Conservation (phyloP, 805 yeast species). For the Wickerhamomyces xylosicus region DNA sequence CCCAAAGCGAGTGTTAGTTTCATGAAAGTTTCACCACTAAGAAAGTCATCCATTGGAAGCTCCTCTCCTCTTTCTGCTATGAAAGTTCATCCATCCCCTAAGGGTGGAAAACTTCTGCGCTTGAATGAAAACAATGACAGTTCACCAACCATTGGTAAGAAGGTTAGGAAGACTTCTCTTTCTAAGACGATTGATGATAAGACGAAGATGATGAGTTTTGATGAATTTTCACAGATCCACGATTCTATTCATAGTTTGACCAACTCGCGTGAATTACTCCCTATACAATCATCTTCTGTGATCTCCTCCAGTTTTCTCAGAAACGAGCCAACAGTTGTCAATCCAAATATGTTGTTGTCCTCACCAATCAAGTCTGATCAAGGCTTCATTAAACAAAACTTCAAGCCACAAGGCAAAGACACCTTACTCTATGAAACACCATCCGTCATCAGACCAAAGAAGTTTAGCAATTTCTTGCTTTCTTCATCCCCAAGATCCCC, state of each 20-base stretch:
- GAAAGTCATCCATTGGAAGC: neutral
- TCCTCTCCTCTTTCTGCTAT: slow-evolving; percentile 11
- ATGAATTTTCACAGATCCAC: neutral
- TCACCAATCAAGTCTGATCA: slow-evolving; percentile 16
- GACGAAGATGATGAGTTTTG: too few relatives aligned
- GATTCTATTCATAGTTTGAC: too few relatives aligned
- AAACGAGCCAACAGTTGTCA: slow-evolving; percentile 8
- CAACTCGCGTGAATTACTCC: neutral
- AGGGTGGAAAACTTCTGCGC: slow-evolving; percentile 16
- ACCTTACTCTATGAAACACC: neutral
- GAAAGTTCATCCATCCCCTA: slow-evolving; percentile 16
- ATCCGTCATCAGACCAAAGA: neutral
- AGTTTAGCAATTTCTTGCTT: neutral
- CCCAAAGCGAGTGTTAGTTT: slow-evolving; percentile 19
- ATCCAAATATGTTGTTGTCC: slow-evolving; percentile 18
- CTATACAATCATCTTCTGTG: neutral
- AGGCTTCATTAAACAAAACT: slow-evolving; percentile 1
- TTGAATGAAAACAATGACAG: slow-evolving; percentile 4
- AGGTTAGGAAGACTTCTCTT: neutral
- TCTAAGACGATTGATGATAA: neutral
- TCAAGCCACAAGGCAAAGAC: neutral
- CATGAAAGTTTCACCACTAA: slow-evolving; percentile 19
- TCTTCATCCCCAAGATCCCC: slow-evolving; percentile 20
- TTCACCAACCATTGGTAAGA: slow-evolving; percentile 1
- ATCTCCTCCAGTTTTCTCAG: neutral